Evolutionary conservation across 1,284 basidiomycete species (phyloP).

Genomic region (Fomes fomentarius): DNA sequence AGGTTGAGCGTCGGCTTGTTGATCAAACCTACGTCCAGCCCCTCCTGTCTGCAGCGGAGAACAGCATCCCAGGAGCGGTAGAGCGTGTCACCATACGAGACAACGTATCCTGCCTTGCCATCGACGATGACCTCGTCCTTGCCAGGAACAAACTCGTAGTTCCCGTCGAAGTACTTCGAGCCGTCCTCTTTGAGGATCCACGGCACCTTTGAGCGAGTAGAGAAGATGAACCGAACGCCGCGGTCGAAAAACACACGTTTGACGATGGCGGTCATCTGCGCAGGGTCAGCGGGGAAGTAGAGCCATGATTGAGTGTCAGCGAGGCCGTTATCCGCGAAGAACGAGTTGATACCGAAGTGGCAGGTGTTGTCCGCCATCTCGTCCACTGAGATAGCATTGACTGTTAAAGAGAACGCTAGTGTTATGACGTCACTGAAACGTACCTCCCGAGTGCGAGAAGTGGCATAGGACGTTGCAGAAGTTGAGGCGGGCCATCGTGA

Average conservation of each 20-base stretch:
- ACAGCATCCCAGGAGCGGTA: slow-evolving; percentile 84
- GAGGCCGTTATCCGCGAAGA: slow-evolving; percentile 87
- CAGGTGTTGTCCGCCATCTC: slow-evolving; percentile 89
- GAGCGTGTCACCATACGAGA: slow-evolving; percentile 82
- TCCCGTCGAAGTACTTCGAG: slow-evolving; percentile 65
- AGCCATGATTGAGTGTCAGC: slow-evolving; percentile 76
- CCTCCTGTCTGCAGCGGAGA: slow-evolving; percentile 66
- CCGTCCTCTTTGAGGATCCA: slow-evolving; percentile 82
- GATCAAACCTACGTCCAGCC: slow-evolving; percentile 79
- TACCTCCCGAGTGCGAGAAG: slow-evolving; percentile 86
- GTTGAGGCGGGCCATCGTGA: slow-evolving; percentile 89
- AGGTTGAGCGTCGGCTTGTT: slow-evolving; percentile 85
- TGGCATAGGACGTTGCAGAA: slow-evolving; percentile 85
- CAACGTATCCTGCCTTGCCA: slow-evolving; percentile 75
- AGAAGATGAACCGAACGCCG: slow-evolving; percentile 83
- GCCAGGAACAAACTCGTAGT: slow-evolving; percentile 79
- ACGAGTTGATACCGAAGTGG: slow-evolving; percentile 81
- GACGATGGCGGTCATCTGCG: slow-evolving; percentile 80
- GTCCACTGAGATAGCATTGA: too few species aligned
- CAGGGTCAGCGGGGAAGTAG: slow-evolving; percentile 84
- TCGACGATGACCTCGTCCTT: slow-evolving; percentile 79
- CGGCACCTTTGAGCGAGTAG: slow-evolving; percentile 84
- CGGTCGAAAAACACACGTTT: slow-evolving; percentile 79
- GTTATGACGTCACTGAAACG: too few species aligned
- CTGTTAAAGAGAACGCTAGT: too few species aligned